These are phyloP conservation scores for Phytopythium mirpurense DNA, from an alignment of 352 stramenopile species.

Conservation along the genomic window DNA sequence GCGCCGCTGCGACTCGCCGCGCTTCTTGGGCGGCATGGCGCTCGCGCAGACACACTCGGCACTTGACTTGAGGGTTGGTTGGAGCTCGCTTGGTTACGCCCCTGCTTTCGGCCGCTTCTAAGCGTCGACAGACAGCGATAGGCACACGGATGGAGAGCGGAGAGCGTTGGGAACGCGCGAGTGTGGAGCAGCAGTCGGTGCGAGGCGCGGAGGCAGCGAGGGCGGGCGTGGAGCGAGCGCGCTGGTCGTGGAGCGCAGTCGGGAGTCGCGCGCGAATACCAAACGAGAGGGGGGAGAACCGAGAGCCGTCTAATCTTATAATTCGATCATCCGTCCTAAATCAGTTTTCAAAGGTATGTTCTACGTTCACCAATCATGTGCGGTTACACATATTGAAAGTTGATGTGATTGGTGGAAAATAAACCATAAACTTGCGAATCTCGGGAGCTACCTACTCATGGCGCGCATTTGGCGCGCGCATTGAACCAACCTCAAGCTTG, in stretches of 20 bases:
- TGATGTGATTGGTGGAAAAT: too few species aligned
- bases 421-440: too few species aligned
- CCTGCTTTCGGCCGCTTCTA: not conserved
- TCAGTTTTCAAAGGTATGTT: too few species aligned
- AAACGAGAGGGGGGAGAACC: not conserved
- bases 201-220: not conserved
- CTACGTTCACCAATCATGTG: too few species aligned
- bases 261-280: not conserved
- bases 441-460: too few species aligned
- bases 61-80: too few species aligned
- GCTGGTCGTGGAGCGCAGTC: too few species aligned
- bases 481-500: too few species aligned
- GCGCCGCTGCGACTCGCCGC: slow-evolving; percentile 17
- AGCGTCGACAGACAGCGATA: not conserved
- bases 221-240: not conserved
- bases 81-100: too few species aligned
- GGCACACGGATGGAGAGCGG: not conserved
- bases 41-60: too few species aligned
- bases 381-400: too few species aligned
- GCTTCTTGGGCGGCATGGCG: slow-evolving; percentile 9
- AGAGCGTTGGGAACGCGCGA: not conserved
- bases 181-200: not conserved
- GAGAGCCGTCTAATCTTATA: slow-evolving; percentile 2
- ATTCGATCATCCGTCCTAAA: not conserved
- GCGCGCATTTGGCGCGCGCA: too few species aligned